Percentiles rank a stretch among this genome's conserved stretches.
Evolutionary conservation across 495 filamentous ascomycete genomes (phyloP).

Genomic region (Aspergillus taichungensis): DNA sequence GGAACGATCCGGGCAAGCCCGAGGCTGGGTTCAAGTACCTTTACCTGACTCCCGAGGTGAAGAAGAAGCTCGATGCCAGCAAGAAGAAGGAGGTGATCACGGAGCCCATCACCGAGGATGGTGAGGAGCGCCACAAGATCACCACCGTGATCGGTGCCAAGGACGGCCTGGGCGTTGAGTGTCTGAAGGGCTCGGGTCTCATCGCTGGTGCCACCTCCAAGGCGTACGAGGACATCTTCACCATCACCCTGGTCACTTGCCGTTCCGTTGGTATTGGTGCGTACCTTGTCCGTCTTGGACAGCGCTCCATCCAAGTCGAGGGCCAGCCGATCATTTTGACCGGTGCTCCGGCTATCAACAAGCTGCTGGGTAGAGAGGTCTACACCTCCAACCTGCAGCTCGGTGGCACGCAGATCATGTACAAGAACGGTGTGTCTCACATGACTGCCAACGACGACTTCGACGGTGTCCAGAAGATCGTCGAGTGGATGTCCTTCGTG

Average conservation of each 20-base stretch:
- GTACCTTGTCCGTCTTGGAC: slow-evolving; percentile 93
- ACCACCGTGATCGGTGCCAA: slow-evolving; percentile 89
- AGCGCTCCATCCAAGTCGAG: slow-evolving; percentile 97
- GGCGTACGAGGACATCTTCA: slow-evolving; percentile 99
- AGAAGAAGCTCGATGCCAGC: slow-evolving; percentile 80
- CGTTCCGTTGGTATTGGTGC: slow-evolving; percentile 97
- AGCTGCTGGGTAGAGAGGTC: slow-evolving; percentile 92
- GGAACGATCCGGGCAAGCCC: slow-evolving; percentile 78
- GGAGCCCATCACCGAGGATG: slow-evolving; percentile 73
- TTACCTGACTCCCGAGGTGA: slow-evolving; percentile 82
- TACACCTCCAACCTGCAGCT: slow-evolving; percentile 99
- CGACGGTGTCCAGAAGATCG: slow-evolving; percentile 93
- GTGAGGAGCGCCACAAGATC: slow-evolving; percentile 89
- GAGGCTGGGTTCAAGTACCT: slow-evolving; percentile 96
- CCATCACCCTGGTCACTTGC: slow-evolving; percentile 94
- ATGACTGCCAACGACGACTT: slow-evolving; percentile 98
- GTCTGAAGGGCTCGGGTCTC: slow-evolving; percentile 90
- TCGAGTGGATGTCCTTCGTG: slow-evolving; percentile 94
- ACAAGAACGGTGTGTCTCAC: slow-evolving; percentile 98
- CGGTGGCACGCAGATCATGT: slow-evolving; percentile 99
- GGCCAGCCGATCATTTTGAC: slow-evolving; percentile 98
- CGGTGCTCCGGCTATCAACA: slow-evolving; percentile 95
- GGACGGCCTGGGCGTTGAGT: slow-evolving; percentile 96
- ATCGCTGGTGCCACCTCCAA: slow-evolving; percentile 96
- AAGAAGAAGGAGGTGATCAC: slow-evolving; percentile 79